Evolutionary conservation across 2,329 filamentous ascomycete species (phyloP).

Genomic region (Xylariaceae sp.): DNA sequence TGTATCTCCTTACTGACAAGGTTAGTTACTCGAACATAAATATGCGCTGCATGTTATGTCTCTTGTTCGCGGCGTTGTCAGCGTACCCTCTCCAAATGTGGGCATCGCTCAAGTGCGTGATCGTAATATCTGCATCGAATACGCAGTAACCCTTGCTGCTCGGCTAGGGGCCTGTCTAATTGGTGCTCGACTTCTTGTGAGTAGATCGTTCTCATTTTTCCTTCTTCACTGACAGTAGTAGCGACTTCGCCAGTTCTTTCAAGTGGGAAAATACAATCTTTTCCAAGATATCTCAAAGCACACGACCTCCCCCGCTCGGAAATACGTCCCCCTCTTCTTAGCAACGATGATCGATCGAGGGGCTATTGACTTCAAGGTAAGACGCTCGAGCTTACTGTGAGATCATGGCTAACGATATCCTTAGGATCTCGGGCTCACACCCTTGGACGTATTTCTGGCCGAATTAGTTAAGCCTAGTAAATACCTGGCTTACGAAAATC

Average conservation of each 20-base stretch:
- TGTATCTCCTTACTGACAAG: constrained; percentile 8
- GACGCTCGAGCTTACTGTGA: constrained; percentile 9
- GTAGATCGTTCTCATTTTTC: constrained; percentile 21
- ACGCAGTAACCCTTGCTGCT: constrained; percentile 41
- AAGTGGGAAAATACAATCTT: constrained; percentile 43
- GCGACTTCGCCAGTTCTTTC: constrained; percentile 43
- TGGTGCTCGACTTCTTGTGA: constrained; percentile 39
- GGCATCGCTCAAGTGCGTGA: constrained; percentile 23
- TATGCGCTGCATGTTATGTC: constrained; percentile 44
- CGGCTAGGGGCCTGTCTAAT: constrained; percentile 43
- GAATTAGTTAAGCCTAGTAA: constrained; percentile 46
- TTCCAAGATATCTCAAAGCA: constrained; percentile 41
- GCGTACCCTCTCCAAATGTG: constrained; percentile 24
- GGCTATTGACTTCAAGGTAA: constrained; percentile 42
- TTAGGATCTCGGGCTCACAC: constrained; percentile 39
- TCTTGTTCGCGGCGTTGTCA: constrained; percentile 40
- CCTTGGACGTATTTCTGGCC: constrained; percentile 49
- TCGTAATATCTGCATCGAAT: constrained; percentile 38
- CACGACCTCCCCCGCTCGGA: constrained; percentile 39
- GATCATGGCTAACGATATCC: constrained; percentile 14
- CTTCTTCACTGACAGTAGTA: constrained; percentile 26
- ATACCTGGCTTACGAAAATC: constrained; percentile 44
- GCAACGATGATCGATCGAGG: constrained; percentile 43
- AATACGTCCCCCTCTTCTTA: constrained; percentile 47
- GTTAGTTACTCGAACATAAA: constrained; percentile 44